Evolutionary conservation across 2,329 filamentous ascomycete species (phyloP), one percentile per base, ranked within the genome.

Genomic region (Fusarium veterinarium): DNA sequence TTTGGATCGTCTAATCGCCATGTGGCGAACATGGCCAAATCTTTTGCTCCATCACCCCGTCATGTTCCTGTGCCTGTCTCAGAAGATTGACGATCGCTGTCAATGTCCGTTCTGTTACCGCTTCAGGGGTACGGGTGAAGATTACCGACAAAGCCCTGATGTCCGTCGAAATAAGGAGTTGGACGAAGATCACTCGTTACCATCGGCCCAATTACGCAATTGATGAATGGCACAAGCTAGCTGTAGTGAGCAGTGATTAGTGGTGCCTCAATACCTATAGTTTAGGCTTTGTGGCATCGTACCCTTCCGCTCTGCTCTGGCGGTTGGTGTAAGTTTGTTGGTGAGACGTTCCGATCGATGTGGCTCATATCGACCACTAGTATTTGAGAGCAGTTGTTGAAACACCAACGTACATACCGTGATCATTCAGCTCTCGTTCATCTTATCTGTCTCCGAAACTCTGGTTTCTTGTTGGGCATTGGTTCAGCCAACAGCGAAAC

Each of bases 21-120:
- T 64, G 72, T 73, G 75, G 73, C 75, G 64, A 77, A 60, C 56
- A 61, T 60, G 58, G 45, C 48, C 25, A 73, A 52, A 56, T 31
- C 30, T 45, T 66, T 45, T 38, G 48, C 48, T 55, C 23, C 33
- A 48, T 55, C 38, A 33, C 42, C 46, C 45, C 48, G 33, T 46
- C 44, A 63, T 67, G 62, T 53, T 64, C 57, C 28, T 64, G 64
- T 73, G 55, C 60, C 40, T 74, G 62, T 75, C 62, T 72, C 51
- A 74, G 57, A 69, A 55, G 49, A 59, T 38, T 46, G 58, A 14
- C 42, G 58, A 73, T 73, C 61, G 56, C 53, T 46, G 51, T 44
- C 69, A 48, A 56, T 33, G 51, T 19, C 46, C 38, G 56, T 55
- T 46, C 30, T 69, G 58, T 64, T 64, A 45, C 66, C 64, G 64